Evolutionary conservation across 176 grass and related monocot genomes (phyloP), one percentile per base, ranked within the genome.

Genomic region (Carex myosuroides): DNA sequence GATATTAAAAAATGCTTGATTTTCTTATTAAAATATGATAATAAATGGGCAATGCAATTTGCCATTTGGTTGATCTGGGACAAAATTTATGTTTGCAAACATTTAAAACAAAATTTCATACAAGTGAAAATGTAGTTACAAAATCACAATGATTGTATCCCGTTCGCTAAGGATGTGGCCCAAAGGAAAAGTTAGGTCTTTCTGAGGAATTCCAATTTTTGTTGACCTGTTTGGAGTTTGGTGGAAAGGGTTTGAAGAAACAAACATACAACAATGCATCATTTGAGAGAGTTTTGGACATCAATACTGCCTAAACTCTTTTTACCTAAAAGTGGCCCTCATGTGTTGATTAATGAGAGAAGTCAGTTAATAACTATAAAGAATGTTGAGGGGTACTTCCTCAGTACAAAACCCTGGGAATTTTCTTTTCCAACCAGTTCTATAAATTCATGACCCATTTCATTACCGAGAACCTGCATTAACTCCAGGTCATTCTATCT

Each of bases 161-260:
- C 52, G 0, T 32, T 56, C 6, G 29, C 26, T 30, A 78, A 32
- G 13, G 8, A 78, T 33, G 24, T 2, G 7, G 73, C 13, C 73
- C 50, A 78, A 6, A 57, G 24, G 52, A 18, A 33, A 57, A 56
- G 16, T 44, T 12, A 56, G 14, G 6, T 24, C 57, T 56, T 35
- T 0, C 32, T 57, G 52, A 78, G 24, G 14, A 33, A 16, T 30
- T 55, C 52, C 50, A 57, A 32, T 13, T 22, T 75, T 29, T 20
- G 44, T 75, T 46, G 5, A 75, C 26, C 70, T 13, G 20, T 7
- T 52, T 75, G 52, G 70, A 6, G 46, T 78, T 78, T 78, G 52
- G 13, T 78, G 52, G 48, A 57, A 78, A 78, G 73, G 73, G 52
- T 57, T 32, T 17, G 52, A 78, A 33, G 42, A 78, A 78, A 78